Evolutionary conservation across 176 grass and related monocot genomes (phyloP).

Genomic region (Oryza australiensis): DNA sequence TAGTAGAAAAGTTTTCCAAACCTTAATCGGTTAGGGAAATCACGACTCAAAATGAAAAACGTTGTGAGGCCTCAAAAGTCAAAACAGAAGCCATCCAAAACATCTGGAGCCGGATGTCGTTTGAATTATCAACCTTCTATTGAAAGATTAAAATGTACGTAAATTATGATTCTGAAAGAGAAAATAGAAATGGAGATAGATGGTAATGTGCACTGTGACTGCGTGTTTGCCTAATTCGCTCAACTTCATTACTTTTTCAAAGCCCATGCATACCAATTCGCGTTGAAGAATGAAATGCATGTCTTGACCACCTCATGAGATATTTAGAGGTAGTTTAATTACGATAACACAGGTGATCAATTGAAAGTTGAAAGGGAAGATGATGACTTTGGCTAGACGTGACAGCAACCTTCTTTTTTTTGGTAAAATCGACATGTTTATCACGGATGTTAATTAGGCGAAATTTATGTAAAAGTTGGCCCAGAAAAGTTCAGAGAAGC

Average conservation of each 20-base stretch:
- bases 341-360: not conserved
- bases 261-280: not conserved
- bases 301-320: not conserved
- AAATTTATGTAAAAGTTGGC: no score
- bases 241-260: not conserved
- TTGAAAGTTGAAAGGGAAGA: not conserved
- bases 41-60: no score
- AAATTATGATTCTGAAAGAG: no score
- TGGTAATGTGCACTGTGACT: not conserved
- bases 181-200: not conserved
- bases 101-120: no score
- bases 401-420: not conserved
- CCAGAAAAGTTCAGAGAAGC: no score
- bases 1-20: no score
- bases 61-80: no score
- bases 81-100: no score
- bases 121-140: no score
- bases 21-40: no score
- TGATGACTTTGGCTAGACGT: not conserved
- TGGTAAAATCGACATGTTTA: not conserved
- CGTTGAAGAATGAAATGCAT: not conserved
- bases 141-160: no score
- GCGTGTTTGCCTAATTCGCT: not conserved
- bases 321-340: not conserved
- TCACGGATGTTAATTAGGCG: not conserved